A percentile compares a stretch with the other conserved stretches of the same genome.
These are phyloP conservation scores for Backusella australiensis DNA, from an alignment of 192 early-diverging fungal species.

Conservation along the genomic window DNA sequence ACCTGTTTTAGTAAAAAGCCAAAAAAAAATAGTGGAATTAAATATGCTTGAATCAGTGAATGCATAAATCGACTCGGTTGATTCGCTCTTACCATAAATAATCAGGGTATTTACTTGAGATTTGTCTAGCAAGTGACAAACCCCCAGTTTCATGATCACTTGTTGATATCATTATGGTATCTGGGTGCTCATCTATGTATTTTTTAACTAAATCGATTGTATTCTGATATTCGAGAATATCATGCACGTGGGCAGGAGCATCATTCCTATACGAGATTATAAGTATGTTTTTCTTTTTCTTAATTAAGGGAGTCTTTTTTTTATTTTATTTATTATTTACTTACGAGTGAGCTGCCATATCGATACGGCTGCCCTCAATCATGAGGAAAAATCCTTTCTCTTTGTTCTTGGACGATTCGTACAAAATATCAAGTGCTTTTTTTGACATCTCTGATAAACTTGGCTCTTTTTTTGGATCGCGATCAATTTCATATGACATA, in stretches of 20 bases:
- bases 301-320: not conserved
- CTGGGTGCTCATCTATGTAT: conserved; percentile 77
- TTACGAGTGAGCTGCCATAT: conserved; percentile 92
- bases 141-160: conserved; percentile 99
- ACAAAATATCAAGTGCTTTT: conserved; percentile 79
- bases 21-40: not conserved
- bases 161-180: conserved; percentile 89
- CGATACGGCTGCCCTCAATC: conserved; percentile 94
- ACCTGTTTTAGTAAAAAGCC: conserved; percentile 32
- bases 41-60: not conserved
- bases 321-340: not conserved
- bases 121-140: conserved; percentile 78
- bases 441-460: conserved; percentile 80
- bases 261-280: conserved; percentile 68
- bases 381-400: conserved; percentile 91
- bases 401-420: conserved; percentile 37
- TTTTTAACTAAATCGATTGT: conserved; percentile 66
- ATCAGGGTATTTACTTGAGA: conserved; percentile 69
- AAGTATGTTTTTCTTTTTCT: too few species aligned
- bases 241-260: conserved; percentile 88
- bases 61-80: not conserved
- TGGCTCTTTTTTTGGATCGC: conserved; percentile 65
- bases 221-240: conserved; percentile 89
- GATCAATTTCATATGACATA: conserved; percentile 94
- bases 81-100: conserved; percentile 64